Evolutionary conservation across 176 grass and related monocot species (phyloP).

Genomic region (Triticum monococcum): DNA sequence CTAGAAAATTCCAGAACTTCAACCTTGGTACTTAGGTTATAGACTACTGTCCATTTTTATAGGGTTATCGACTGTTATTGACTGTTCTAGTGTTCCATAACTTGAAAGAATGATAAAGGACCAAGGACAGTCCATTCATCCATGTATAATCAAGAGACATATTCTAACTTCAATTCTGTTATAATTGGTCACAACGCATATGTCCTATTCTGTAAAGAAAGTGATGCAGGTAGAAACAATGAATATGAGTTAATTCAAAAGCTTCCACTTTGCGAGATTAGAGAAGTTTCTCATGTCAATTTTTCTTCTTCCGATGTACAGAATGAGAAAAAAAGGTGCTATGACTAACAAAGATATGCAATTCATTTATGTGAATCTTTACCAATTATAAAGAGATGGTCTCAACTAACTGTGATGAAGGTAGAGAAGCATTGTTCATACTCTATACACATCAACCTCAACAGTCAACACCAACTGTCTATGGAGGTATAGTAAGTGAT

Average conservation of each 20-base stretch:
- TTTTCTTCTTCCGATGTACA: not conserved
- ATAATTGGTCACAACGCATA: not conserved
- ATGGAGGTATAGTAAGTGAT: not conserved
- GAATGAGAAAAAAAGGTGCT: not conserved
- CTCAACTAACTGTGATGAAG: not conserved
- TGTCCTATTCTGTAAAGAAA: not conserved
- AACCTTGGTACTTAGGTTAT: not conserved
- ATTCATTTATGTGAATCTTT: not conserved
- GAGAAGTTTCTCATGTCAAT: not conserved
- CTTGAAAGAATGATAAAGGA: constrained; percentile 8
- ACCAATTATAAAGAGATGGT: not conserved
- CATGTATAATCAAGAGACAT: not conserved
- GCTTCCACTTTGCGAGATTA: not conserved
- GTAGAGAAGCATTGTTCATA: not conserved
- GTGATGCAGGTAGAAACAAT: not conserved
- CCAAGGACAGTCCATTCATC: not conserved
- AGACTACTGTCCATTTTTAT: not conserved
- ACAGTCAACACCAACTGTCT: not conserved
- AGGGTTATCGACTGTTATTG: not conserved
- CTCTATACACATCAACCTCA: not conserved
- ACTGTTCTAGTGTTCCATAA: not conserved
- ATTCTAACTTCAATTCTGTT: not conserved
- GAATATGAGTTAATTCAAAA: not conserved
- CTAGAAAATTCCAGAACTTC: constrained; percentile 13
- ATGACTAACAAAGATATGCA: not conserved